Base-by-base conservation (phyloP, 179 eudicot genomes). In the Camellia oleifera region DNA sequence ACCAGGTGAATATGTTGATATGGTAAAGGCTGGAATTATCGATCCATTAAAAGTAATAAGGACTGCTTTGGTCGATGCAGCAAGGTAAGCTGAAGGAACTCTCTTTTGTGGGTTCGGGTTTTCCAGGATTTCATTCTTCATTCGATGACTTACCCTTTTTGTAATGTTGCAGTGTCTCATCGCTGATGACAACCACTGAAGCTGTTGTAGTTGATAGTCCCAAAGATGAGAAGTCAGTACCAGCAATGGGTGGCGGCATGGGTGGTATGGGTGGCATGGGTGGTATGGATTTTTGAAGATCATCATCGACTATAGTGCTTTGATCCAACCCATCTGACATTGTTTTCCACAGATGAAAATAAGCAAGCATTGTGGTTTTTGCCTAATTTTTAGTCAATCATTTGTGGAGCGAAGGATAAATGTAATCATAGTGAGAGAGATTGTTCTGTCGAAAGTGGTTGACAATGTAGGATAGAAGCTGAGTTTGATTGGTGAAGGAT, bases 1-100 rank as follows among this genome's bases (percentile, higher is more conserved):
- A 70, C 26, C 91, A 96, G 99, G 94, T 82, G 94, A 93, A 85
- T 96, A 96, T 63, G 99, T 93, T 52, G 88, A 93, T 77, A 93
- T 92, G 97, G 92, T 93, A 13, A 90, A 93, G 83, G 82, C 93
- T 4, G 97, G 97, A 58, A 93, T 93, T 65, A 93, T 93, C 11
- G 97, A 93, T 76, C 97, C 97, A 2, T 77, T 93, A 86, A 93
- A 93, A 82, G 97, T 93, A 14, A 90, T 92, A 17, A 90, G 97
- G 83, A 93, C 97, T 6, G 97, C 97, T 15, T 85, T 93, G 87
- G 88, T 82, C 1, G 97, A 93, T 85, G 97, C 97, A 53, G 97
- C 97, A 67, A 93, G 97, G 97, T 85, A 79, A 57, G 50, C 23
- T n/a, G 54, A 64, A 52, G 50, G 0, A 17, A 26, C 13, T 78